Percentiles rank a stretch among this genome's conserved stretches.
phyloP scores from a whole-genome alignment of 352 stramenopile genomes.

The Pythium periplocum region DNA sequence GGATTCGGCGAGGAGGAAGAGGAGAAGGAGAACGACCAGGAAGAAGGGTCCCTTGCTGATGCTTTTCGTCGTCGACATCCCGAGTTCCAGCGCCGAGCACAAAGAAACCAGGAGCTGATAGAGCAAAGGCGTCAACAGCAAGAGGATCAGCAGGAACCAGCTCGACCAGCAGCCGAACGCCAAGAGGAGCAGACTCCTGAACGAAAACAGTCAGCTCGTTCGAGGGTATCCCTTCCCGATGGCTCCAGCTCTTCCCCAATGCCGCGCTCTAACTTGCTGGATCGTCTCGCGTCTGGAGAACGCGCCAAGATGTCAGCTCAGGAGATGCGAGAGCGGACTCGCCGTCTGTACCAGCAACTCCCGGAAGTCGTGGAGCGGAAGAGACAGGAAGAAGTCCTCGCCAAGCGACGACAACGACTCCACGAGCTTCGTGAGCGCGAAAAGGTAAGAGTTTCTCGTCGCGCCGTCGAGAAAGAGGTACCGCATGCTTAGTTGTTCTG shows the following conservation, averaged over 20 bases:
- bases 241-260: neutral
- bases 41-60: conserved; percentile 37
- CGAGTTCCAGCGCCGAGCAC: conserved; percentile 31
- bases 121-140: conserved; percentile 21
- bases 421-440: conserved; percentile 64
- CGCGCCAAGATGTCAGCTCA: conserved; percentile 48
- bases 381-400: conserved; percentile 66
- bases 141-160: conserved; percentile 4
- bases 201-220: no score
- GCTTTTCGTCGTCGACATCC: conserved; percentile 56
- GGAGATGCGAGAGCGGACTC: conserved; percentile 69
- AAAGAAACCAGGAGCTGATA: conserved; percentile 17
- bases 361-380: conserved; percentile 71
- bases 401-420: conserved; percentile 53
- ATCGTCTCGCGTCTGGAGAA: conserved; percentile 40
- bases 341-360: conserved; percentile 57
- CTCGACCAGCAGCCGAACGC: neutral
- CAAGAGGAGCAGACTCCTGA: neutral
- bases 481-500: neutral
- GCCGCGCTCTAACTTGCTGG: conserved; percentile 25
- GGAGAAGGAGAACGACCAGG: neutral
- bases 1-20: neutral
- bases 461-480: neutral
- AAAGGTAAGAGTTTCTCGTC: conserved; percentile 29
- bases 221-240: no score